phyloP scores from a whole-genome alignment of 1,284 basidiomycete species.

The Wolfiporia cocos region DNA sequence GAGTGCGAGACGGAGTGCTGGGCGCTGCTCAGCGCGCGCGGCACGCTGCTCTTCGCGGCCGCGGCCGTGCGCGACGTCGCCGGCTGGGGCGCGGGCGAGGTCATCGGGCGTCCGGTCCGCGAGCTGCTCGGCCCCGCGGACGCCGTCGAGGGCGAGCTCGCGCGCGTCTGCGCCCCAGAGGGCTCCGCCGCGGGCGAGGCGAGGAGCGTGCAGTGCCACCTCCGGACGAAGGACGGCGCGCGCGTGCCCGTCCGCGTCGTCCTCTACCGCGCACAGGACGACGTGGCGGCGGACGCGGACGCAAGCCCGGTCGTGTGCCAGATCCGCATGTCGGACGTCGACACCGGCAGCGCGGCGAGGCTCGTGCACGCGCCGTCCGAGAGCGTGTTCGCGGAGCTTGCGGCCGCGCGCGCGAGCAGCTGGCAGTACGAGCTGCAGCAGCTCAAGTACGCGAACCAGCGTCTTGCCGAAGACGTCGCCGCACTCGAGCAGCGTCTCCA shows the following conservation, averaged over 20 bases:
- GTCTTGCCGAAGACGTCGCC: slow-evolving; percentile 65
- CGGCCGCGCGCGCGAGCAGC: slow-evolving; percentile 58
- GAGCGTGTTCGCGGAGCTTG: slow-evolving; percentile 74
- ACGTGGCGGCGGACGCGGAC: neutral
- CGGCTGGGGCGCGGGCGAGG: slow-evolving; percentile 64
- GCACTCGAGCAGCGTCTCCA: slow-evolving; percentile 36
- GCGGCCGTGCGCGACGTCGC: slow-evolving; percentile 46
- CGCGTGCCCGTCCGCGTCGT: slow-evolving; percentile 28
- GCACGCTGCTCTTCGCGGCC: slow-evolving; percentile 49
- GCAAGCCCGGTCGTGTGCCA: slow-evolving; percentile 17
- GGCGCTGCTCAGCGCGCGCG: slow-evolving; percentile 45
- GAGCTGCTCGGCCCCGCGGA: slow-evolving; percentile 35
- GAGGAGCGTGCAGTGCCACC: slow-evolving; percentile 23
- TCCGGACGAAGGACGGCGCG: slow-evolving; percentile 30
- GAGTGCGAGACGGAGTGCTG: slow-evolving; percentile 44
- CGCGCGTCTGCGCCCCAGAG: slow-evolving; percentile 13
- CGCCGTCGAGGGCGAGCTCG: slow-evolving; percentile 19
- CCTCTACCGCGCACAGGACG: slow-evolving; percentile 28
- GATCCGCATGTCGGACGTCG: slow-evolving; percentile 24
- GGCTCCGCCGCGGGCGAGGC: slow-evolving; percentile 21
- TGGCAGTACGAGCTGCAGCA: slow-evolving; percentile 95
- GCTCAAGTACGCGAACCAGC: slow-evolving; percentile 69
- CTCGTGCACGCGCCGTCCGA: slow-evolving; percentile 25
- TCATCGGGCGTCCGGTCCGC: slow-evolving; percentile 60
- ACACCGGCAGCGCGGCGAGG: slow-evolving; percentile 13